A percentile compares a stretch with the other conserved stretches of the same genome.
phyloP scores from a whole-genome alignment of 1,284 basidiomycete genomes.

The Malassezia dermatis region DNA sequence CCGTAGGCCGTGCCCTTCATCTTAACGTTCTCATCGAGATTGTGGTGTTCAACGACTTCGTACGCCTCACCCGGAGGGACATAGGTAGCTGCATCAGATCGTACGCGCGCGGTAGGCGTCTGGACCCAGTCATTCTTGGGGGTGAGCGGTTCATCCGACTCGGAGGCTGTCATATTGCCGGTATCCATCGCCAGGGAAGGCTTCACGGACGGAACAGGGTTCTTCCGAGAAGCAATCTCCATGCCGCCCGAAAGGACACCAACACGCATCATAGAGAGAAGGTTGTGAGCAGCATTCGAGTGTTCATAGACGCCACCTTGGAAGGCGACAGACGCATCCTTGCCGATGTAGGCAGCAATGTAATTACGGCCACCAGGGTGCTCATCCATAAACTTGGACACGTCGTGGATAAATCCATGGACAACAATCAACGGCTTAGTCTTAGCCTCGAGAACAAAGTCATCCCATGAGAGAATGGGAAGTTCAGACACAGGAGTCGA shows the following conservation, averaged over 20 bases:
- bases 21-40: constrained; percentile 28
- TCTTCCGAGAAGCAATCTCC: constrained; percentile 19
- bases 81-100: constrained; percentile 24
- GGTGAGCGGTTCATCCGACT: constrained; percentile 22
- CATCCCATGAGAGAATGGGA: constrained; percentile 46
- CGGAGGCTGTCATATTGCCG: constrained; percentile 18
- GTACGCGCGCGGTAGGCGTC: background rate
- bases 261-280: constrained; percentile 45
- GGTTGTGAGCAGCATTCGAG: constrained; percentile 44
- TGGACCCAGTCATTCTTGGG: constrained; percentile 6
- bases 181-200: background rate
- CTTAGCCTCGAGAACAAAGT: constrained; percentile 43
- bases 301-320: constrained; percentile 45
- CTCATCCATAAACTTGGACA: constrained; percentile 41
- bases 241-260: constrained; percentile 46
- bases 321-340: constrained; percentile 45
- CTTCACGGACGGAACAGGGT: background rate
- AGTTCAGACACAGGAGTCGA: constrained; percentile 38
- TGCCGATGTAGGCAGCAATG: constrained; percentile 37
- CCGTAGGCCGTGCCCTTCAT: constrained; percentile 27
- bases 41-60: constrained; percentile 31
- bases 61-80: constrained; percentile 41
- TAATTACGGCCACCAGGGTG: constrained; percentile 45
- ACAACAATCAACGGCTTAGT: constrained; percentile 39
- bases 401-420: constrained; percentile 44